Evolutionary conservation across 768 basidiomycete genomes (phyloP).

Genomic region (Russula lepida): DNA sequence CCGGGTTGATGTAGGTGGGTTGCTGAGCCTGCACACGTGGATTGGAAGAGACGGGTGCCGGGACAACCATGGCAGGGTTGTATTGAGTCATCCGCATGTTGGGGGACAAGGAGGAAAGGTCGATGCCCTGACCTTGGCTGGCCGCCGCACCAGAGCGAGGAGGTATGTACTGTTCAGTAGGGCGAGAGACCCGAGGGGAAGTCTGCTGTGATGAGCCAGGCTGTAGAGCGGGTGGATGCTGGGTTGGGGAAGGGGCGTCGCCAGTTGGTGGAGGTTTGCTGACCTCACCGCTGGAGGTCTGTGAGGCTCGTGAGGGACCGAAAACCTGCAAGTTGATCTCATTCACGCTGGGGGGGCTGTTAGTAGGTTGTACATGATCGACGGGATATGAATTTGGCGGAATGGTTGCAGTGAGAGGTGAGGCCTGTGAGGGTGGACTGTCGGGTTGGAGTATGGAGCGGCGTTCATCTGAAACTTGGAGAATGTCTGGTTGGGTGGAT

Average conservation of each 20-base stretch:
- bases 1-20: constrained; percentile 65
- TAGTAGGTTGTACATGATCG: constrained; percentile 6
- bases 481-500: background rate
- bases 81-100: constrained; percentile 15
- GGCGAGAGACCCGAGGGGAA: background rate
- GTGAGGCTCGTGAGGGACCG: constrained; percentile 17
- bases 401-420: background rate
- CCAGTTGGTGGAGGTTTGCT: background rate
- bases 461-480: constrained; percentile 1
- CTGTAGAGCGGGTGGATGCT: background rate
- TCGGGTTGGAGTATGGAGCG: background rate
- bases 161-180: background rate
- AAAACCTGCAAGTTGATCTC: constrained; percentile 8
- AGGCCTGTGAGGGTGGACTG: background rate
- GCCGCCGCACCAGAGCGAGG: background rate
- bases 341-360: constrained; percentile 2
- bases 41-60: constrained; percentile 56
- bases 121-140: background rate
- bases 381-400: background rate
- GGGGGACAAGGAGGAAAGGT: background rate
- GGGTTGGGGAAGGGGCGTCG: background rate
- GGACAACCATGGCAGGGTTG: constrained; percentile 26
- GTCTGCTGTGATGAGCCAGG: constrained; percentile 1
- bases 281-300: constrained; percentile 13
- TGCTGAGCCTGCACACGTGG: constrained; percentile 64